Evolutionary conservation across 352 stramenopile genomes (phyloP).

Genomic region (Phytophthora lateralis): DNA sequence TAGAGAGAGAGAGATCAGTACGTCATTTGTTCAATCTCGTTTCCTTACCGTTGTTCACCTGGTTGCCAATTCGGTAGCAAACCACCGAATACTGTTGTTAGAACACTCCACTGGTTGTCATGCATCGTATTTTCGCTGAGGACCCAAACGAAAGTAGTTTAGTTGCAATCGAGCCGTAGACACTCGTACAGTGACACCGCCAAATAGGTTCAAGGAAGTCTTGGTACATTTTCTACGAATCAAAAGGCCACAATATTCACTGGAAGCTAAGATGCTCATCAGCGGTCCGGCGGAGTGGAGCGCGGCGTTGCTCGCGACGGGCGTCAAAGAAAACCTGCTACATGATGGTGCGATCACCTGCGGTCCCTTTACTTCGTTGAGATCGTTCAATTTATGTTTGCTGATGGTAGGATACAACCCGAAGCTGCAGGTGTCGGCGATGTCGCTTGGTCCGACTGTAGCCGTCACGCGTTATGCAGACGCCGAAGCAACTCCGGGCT

Average conservation of each 20-base stretch:
- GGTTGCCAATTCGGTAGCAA: too few species aligned
- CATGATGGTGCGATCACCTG: constrained; percentile 32
- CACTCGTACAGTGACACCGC: too few species aligned
- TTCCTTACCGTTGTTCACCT: too few species aligned
- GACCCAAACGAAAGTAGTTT: not conserved
- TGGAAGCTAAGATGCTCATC: constrained; percentile 44
- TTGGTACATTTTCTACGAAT: constrained; percentile 21
- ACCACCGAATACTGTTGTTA: too few species aligned
- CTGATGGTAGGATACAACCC: constrained; percentile 45
- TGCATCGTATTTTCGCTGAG: too few species aligned
- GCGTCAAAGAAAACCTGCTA: constrained; percentile 42
- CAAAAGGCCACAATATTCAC: constrained; percentile 11
- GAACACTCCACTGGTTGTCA: too few species aligned
- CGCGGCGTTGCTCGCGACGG: constrained; percentile 32
- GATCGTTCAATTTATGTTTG: not conserved
- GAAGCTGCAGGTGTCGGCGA: constrained; percentile 41
- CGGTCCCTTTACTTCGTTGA: not conserved
- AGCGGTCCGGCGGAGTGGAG: constrained; percentile 50
- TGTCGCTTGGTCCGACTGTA: constrained; percentile 40
- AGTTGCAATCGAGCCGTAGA: too few species aligned
- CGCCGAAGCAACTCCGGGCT: constrained; percentile 8
- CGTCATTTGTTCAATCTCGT: too few species aligned
- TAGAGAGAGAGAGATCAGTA: too few species aligned
- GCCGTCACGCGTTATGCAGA: constrained; percentile 34
- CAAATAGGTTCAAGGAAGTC: too few species aligned